phyloP scores from a whole-genome alignment of 371 early-diverging fungal species.

The Dichotomocladium elegans region DNA sequence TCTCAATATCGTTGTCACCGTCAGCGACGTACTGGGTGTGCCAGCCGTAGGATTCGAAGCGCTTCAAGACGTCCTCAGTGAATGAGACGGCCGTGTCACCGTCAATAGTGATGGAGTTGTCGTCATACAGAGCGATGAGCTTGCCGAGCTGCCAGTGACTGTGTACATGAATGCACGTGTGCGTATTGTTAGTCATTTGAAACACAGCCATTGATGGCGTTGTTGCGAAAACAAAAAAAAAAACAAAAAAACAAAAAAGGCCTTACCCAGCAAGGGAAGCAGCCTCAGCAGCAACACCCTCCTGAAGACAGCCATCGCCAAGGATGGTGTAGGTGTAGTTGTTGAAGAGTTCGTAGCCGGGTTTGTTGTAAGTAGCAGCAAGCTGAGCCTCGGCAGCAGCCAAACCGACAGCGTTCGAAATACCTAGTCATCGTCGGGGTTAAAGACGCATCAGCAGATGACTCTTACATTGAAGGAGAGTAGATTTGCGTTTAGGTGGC shows the following conservation, averaged over 20 bases:
- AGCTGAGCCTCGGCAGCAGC: conserved; percentile 90
- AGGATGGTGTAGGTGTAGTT: conserved; percentile 86
- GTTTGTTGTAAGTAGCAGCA: conserved; percentile 88
- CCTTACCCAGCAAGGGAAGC: conserved; percentile 90
- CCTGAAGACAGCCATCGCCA: conserved; percentile 99
- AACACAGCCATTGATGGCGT: too few species aligned
- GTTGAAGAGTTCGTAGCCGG: conserved; percentile 78
- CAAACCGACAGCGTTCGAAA: conserved; percentile 95
- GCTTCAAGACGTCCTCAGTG: conserved; percentile 91
- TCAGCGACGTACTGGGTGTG: conserved; percentile 76
- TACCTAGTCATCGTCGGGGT: conserved; percentile 14
- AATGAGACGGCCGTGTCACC: conserved; percentile 88
- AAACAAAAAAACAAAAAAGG: conserved; percentile 32
- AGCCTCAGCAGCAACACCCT: conserved; percentile 98
- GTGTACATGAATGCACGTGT: neutral
- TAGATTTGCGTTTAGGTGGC: too few species aligned
- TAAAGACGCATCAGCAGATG: too few species aligned
- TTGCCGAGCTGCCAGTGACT: conserved; percentile 93
- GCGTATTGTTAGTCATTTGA: conserved; percentile 2
- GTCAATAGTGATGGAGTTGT: conserved; percentile 97
- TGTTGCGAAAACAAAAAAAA: too few species aligned
- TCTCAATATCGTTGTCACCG: conserved; percentile 79
- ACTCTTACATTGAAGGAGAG: too few species aligned
- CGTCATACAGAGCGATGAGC: conserved; percentile 96
- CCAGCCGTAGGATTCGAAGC: conserved; percentile 96